Evolutionary conservation across 2,329 filamentous ascomycete genomes (phyloP), one percentile per base, ranked within the genome.

Genomic region (Sarocladium strictum): DNA sequence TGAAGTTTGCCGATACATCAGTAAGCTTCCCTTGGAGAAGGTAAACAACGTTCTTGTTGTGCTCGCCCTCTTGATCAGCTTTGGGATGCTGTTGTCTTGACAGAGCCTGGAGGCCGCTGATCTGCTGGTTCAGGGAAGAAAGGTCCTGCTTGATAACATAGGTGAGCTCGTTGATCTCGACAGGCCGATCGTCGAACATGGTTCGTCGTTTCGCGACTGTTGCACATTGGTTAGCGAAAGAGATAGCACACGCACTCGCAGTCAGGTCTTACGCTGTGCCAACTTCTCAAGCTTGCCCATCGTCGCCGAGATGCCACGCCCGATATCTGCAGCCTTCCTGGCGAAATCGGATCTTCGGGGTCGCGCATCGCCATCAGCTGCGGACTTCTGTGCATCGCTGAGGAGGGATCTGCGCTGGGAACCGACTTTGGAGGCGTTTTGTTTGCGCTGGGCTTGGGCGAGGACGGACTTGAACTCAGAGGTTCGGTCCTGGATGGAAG

Each of bases 91-190:
- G 86, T 56, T 89, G 81, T 54, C 85, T 82, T 14, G 90, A 87
- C 45, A 97, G 78, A 6, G 80, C 74, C 67, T 96, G 89, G n/a
- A 99, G 77, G 10, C 79, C 78, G 45, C 88, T 87, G 63, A 97
- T 97, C 66, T 96, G 89, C 61, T 90, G 85, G 71, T 97, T 97
- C 21, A 84, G 69, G 10, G 77, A 84, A 1, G 90, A 90, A 53
- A 97, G 82, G 65, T 97, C 93, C 76, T 97, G 93, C 75, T 97
- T 97, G 77, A 97, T 97, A 66, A 97, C 89, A 66, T 92, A 97
- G 7, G 92, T 97, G 69, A 97, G 83, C 71, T 97, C 91, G 69
- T 94, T 94, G 69, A 97, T 97, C 72, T 99, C 94, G 54, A 97
- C 89, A 0, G 94, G 91, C 67, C 90, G 84, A 74, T 99, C 94